Evolutionary conservation across 192 early-diverging fungal species (phyloP).

Genomic region (Kickxella alabastrina): DNA sequence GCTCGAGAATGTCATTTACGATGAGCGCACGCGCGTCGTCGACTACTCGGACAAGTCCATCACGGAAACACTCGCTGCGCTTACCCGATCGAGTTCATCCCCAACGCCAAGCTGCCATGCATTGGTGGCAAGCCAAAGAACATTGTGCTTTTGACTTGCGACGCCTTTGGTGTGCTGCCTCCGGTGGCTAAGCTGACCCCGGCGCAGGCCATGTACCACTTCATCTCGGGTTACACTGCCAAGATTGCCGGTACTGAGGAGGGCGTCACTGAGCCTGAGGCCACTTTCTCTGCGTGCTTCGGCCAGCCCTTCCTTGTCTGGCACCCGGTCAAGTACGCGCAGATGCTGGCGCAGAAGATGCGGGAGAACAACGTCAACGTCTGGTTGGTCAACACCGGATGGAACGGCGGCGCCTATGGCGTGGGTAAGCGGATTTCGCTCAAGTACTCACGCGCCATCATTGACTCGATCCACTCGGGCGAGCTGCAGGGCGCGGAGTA

Average conservation of each 20-base stretch:
- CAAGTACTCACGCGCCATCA: slow-evolving; percentile 96
- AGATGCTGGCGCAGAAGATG: slow-evolving; percentile 96
- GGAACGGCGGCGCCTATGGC: slow-evolving; percentile 92
- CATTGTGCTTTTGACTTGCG: slow-evolving; percentile 91
- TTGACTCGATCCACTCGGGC: slow-evolving; percentile 95
- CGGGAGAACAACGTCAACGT: slow-evolving; percentile 78
- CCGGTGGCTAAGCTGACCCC: slow-evolving; percentile 80
- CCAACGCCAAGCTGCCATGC: slow-evolving; percentile 89
- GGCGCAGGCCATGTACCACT: slow-evolving; percentile 89
- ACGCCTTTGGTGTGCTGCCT: slow-evolving; percentile 90
- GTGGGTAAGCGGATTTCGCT: slow-evolving; percentile 87
- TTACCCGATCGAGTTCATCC: slow-evolving; percentile 90
- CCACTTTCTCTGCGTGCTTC: slow-evolving; percentile 87
- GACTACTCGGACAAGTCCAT: slow-evolving; percentile 75
- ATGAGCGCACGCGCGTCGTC: slow-evolving; percentile 66
- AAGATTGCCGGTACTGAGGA: slow-evolving; percentile 95
- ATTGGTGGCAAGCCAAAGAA: slow-evolving; percentile 85
- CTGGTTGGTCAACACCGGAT: slow-evolving; percentile 97
- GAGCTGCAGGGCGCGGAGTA: slow-evolving; percentile 83
- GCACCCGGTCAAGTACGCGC: slow-evolving; percentile 89
- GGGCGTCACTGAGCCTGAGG: slow-evolving; percentile 80
- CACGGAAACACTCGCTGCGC: slow-evolving; percentile 94
- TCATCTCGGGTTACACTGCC: slow-evolving; percentile 92
- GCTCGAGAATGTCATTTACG: slow-evolving; percentile 90
- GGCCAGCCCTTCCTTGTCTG: slow-evolving; percentile 92